phyloP scores from a whole-genome alignment of 257 asterid genomes.

The Anisodus tanguticus region DNA sequence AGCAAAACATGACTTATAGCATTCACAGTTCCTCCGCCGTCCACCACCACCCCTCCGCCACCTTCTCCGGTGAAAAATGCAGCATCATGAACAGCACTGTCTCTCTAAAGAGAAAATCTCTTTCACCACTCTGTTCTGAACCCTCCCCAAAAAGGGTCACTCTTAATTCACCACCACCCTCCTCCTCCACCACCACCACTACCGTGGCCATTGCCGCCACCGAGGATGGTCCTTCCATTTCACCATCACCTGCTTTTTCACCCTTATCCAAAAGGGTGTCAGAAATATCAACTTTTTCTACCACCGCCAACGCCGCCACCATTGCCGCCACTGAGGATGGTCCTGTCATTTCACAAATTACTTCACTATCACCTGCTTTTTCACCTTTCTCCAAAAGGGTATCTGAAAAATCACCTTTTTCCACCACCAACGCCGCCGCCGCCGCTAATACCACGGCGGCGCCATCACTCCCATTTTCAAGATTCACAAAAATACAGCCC shows the following conservation, averaged over 20 bases:
- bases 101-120: conserved; percentile 29
- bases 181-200: not conserved
- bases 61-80: not conserved
- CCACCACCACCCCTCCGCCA: not conserved
- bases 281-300: not conserved
- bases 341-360: not conserved
- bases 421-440: not conserved
- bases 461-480: conserved; percentile 22
- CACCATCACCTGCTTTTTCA: not conserved
- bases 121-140: not conserved
- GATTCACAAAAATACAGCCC: not conserved
- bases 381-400: conserved; percentile 27
- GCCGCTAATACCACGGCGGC: not conserved
- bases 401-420: conserved; percentile 16
- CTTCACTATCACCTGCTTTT: not conserved
- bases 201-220: not conserved
- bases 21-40: conserved; percentile 20
- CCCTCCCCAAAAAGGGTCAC: not conserved
- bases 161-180: not conserved
- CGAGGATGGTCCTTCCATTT: not conserved
- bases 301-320: not conserved
- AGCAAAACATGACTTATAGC: not conserved
- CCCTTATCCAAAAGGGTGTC: conserved; percentile 15
- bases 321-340: not conserved
- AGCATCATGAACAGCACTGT: not conserved